Evolutionary conservation across 208 protist genomes (phyloP), one percentile per base, ranked within the genome.

Genomic region (Trypanosoma mega): DNA sequence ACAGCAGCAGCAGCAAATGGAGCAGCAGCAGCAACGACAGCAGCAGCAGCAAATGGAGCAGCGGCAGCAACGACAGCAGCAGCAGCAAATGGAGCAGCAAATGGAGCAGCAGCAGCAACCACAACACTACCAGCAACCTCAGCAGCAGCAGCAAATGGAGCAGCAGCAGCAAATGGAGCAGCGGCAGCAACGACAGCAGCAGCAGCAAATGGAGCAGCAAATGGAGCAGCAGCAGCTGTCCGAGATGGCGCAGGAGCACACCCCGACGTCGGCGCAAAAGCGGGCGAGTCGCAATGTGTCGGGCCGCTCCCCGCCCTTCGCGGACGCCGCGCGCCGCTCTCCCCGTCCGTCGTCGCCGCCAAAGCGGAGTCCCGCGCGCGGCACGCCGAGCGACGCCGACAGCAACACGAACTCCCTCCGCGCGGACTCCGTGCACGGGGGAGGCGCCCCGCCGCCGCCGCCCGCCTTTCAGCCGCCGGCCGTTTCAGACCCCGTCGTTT

Each of bases 31-130:
- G 26, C 43, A 60, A 23, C 68, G 58, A 5, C 45, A 21, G 36
- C 67, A 47, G 27, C 52, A 55, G 18, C 63, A 59, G 37, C 30
- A 36, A 20, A 33, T 31, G 8, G 49, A 16, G 5, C 46, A 12
- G 36, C 33, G 36, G 4, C 18, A 7, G 27, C 48, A 18, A 16
- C 51, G 33, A 34, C 61, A 33, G 43, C 27, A 37, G 34, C 24
- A 63, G 45, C 30, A 56, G 18, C 61, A 63, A 44, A 23, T 30
- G 14, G 11, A 12, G n/a, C 47, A 20, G n/a, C 3, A 31, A 33
- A 56, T 67, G 46, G 46, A 41, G 51, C 63, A 57, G 47, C 50
- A 52, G 34, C 72, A 58, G 31, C 56, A 41, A 26, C 49, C 33
- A 43, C 62, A 30, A 21, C 51, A 60, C 26, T 6, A 58, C 26